These are phyloP conservation scores for Coprinellus aureogranulatus DNA, from an alignment of 768 basidiomycete genomes.

Conservation along the genomic window DNA sequence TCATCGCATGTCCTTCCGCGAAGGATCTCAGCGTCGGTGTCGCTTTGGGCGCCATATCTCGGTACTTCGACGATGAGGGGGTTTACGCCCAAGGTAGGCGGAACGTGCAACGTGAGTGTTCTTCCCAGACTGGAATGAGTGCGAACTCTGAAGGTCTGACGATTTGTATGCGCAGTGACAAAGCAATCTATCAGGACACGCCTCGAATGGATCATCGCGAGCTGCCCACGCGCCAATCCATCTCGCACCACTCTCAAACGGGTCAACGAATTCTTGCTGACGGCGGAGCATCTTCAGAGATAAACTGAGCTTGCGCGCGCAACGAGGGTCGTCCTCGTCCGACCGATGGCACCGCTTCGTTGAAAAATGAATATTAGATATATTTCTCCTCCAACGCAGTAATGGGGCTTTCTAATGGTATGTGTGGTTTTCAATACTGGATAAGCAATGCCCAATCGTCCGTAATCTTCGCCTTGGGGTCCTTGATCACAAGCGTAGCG, in stretches of 20 bases:
- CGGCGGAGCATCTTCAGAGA: background rate
- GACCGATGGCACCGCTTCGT: too few species aligned
- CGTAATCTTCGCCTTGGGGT: constrained; percentile 58
- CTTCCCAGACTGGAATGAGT: too few species aligned
- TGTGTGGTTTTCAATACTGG: background rate
- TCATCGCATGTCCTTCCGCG: constrained; percentile 55
- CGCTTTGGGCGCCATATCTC: constrained; percentile 53
- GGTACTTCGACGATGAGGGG: constrained; percentile 59
- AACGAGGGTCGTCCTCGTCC: too few species aligned
- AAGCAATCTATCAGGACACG: constrained; percentile 70
- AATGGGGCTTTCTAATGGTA: too few species aligned
- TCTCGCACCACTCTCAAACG: constrained; percentile 67
- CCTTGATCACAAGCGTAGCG: constrained; percentile 72
- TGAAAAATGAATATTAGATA: too few species aligned
- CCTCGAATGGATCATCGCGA: constrained; percentile 84
- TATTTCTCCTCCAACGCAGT: too few species aligned
- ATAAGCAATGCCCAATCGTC: constrained; percentile 64
- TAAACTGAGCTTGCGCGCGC: too few species aligned
- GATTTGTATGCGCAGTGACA: constrained; percentile 10
- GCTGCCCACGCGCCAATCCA: constrained; percentile 75
- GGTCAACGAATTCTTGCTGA: constrained; percentile 34
- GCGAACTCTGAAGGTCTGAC: too few species aligned
- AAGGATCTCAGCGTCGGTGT: constrained; percentile 66
- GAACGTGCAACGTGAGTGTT: background rate
- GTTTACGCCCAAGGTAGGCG: background rate